These are phyloP conservation scores for Xylaria sp. DNA, from an alignment of 495 filamentous ascomycete genomes.

Conservation along the genomic window DNA sequence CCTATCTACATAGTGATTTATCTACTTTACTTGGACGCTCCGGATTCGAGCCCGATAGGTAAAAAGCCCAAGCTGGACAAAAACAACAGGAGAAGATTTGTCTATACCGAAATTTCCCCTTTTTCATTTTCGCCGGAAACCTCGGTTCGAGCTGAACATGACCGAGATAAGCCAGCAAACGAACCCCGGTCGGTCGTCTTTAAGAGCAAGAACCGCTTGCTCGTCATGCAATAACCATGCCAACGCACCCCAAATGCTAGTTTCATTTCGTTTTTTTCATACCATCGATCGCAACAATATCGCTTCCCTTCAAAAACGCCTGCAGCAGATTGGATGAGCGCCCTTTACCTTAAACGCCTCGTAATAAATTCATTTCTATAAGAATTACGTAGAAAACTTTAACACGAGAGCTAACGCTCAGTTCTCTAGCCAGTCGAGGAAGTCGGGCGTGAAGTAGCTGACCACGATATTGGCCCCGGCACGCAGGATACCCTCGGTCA, in stretches of 20 bases:
- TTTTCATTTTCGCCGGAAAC: neutral
- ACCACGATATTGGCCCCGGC: conserved; percentile 92
- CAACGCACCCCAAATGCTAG: neutral
- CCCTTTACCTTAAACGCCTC: conserved; percentile 19
- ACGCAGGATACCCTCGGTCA: conserved; percentile 88
- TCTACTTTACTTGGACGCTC: neutral
- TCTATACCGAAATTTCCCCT: neutral
- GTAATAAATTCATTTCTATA: conserved; percentile 17
- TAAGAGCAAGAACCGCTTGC: neutral
- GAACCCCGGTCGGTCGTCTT: neutral
- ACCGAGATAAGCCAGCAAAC: neutral
- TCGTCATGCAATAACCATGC: conserved; percentile 15
- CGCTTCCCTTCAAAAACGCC: conserved; percentile 9
- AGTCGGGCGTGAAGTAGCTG: conserved; percentile 93
- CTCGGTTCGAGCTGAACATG: neutral
- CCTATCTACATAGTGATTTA: neutral
- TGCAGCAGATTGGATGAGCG: neutral
- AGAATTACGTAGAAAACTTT: neutral
- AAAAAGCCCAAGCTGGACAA: neutral
- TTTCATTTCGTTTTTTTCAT: neutral
- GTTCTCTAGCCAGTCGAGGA: conserved; percentile 79
- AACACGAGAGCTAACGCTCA: conserved; percentile 23
- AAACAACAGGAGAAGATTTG: neutral
- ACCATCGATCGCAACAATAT: neutral
- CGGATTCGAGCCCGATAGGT: neutral